These are phyloP conservation scores for Hyaloraphidium curvatum DNA, from an alignment of 192 early-diverging fungal species.

Conservation along the genomic window DNA sequence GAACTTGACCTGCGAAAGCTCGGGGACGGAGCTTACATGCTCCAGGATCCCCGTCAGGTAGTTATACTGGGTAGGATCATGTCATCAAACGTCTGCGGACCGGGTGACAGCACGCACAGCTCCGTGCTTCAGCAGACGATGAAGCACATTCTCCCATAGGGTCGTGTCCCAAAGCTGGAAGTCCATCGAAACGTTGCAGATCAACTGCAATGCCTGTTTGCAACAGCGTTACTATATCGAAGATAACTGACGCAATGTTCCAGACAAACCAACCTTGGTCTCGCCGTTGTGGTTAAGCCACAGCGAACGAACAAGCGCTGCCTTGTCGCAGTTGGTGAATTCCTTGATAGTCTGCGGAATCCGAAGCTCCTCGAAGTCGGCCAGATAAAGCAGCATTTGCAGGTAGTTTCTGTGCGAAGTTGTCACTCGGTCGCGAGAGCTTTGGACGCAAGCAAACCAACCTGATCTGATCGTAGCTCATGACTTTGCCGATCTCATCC, in stretches of 20 bases:
- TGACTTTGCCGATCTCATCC: slow-evolving; percentile 19
- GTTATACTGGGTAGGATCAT: slow-evolving; percentile 12
- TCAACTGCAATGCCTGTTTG: slow-evolving; percentile 29
- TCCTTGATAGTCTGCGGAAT: slow-evolving; percentile 33
- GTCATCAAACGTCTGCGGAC: neutral
- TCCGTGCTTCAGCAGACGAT: slow-evolving; percentile 18
- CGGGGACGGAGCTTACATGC: slow-evolving; percentile 14
- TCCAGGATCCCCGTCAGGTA: slow-evolving; percentile 33
- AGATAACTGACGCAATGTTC: neutral
- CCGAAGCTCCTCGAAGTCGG: slow-evolving; percentile 48
- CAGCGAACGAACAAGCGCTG: slow-evolving; percentile 40
- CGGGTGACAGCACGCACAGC: slow-evolving; percentile 6
- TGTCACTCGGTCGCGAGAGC: neutral
- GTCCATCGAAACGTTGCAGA: slow-evolving; percentile 56
- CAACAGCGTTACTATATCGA: neutral
- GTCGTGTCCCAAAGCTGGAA: slow-evolving; percentile 36
- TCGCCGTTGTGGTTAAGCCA: slow-evolving; percentile 44
- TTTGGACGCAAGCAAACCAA: slow-evolving; percentile 9
- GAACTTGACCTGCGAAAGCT: slow-evolving; percentile 4
- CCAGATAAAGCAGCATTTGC: slow-evolving; percentile 39
- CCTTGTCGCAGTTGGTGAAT: slow-evolving; percentile 43
- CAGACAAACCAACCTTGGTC: slow-evolving; percentile 15
- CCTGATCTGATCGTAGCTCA: neutral
- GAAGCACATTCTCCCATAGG: slow-evolving; percentile 38
- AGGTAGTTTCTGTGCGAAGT: slow-evolving; percentile 23